A percentile compares a stretch with the other conserved stretches of the same genome.
These are phyloP conservation scores for Eucalyptus fibrosa DNA, from an alignment of 345 rosid genomes.

Conservation along the genomic window DNA sequence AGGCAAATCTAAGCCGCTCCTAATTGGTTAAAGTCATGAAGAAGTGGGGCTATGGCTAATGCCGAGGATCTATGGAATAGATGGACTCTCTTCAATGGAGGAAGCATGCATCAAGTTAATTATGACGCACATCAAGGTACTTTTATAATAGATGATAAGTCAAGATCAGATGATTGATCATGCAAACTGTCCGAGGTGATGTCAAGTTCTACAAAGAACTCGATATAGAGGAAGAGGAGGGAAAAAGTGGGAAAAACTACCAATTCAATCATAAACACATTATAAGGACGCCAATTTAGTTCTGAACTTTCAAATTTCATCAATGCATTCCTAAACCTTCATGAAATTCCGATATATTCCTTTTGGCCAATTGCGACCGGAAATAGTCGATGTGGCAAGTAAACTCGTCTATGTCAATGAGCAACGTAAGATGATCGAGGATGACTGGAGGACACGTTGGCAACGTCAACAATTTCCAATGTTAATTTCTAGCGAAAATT, in stretches of 20 bases:
- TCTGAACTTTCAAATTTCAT: neutral
- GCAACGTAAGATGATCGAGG: fast-evolving
- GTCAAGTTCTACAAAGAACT: neutral
- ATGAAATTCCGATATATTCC: neutral
- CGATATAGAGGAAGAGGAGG: neutral
- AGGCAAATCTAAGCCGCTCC: neutral
- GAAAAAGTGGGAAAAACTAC: neutral
- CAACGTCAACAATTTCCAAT: fast-evolving
- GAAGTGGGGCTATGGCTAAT: neutral
- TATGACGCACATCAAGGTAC: neutral
- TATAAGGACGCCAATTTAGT: fast-evolving
- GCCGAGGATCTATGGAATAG: neutral
- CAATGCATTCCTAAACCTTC: neutral
- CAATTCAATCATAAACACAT: neutral
- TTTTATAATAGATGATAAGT: neutral
- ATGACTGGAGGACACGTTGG: fast-evolving
- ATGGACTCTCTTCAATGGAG: neutral
- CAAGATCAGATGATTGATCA: neutral
- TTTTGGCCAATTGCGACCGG: neutral
- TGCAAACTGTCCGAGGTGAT: neutral
- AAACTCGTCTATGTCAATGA: fast-evolving
- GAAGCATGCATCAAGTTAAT: neutral
- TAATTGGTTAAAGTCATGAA: neutral
- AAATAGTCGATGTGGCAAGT: neutral
- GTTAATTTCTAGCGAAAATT: fast-evolving